Conservation (phyloP, 2,329 filamentous ascomycete species). For the Macrophomina tecta region DNA sequence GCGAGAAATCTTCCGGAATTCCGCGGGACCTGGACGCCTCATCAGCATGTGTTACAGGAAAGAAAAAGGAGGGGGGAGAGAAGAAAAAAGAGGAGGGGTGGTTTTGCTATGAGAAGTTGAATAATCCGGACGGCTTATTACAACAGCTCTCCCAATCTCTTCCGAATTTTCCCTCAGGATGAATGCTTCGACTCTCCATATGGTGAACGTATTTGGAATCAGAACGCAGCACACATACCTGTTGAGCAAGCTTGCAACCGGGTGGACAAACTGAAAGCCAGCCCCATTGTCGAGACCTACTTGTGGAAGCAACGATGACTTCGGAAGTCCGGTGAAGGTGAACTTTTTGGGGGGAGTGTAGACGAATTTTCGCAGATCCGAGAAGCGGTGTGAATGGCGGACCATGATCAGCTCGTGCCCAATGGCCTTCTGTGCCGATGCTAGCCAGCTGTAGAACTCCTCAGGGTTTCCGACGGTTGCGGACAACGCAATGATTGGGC, state of each 20-base stretch:
- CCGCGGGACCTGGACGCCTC: conserved; percentile 54
- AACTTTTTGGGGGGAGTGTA: conserved; percentile 61
- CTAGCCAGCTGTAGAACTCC: conserved; percentile 73
- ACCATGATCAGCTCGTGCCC: conserved; percentile 72
- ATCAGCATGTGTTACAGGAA: no score
- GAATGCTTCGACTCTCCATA: no score
- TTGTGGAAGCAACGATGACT: conserved; percentile 42
- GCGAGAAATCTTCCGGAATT: conserved; percentile 69
- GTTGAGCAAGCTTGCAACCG: conserved; percentile 65
- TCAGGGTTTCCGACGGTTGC: conserved; percentile 79
- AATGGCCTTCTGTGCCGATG: conserved; percentile 66
- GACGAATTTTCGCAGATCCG: conserved; percentile 76
- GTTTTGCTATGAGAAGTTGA: no score
- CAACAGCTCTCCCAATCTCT: no score
- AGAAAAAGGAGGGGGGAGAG: no score
- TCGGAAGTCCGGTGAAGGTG: conserved; percentile 59
- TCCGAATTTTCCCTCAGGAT: no score
- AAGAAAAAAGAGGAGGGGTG: no score
- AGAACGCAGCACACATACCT: no score
- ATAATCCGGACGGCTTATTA: no score
- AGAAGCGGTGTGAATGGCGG: conserved; percentile 72
- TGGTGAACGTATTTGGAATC: no score
- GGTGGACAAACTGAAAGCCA: conserved; percentile 68
- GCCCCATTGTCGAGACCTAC: conserved; percentile 56
- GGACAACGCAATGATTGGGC: conserved; percentile 79